Conservation (phyloP, 495 filamentous ascomycete species). For the Letharia lupina region DNA sequence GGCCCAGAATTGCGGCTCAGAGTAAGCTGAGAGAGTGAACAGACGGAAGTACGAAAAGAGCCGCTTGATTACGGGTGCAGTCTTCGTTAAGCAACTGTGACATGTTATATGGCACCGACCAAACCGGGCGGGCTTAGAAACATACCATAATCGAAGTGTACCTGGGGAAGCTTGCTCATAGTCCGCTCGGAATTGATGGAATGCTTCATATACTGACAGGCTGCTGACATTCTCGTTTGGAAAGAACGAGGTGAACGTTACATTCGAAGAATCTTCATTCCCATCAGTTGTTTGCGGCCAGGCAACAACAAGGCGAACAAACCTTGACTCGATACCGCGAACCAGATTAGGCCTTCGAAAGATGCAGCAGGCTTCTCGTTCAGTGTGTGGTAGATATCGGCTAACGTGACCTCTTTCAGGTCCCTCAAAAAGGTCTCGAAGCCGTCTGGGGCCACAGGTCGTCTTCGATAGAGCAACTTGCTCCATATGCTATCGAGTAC, state of each 20-base stretch:
- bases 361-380: not conserved
- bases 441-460: not conserved
- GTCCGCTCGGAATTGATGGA: not conserved
- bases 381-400: not conserved
- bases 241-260: not conserved
- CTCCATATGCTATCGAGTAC: not conserved
- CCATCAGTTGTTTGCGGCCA: not conserved
- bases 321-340: not conserved
- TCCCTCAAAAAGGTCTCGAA: not conserved
- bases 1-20: not conserved
- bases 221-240: not conserved
- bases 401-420: not conserved
- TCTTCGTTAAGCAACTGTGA: not conserved
- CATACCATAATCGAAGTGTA: conserved; percentile 1
- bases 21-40: not conserved
- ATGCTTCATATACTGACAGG: not conserved
- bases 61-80: not conserved
- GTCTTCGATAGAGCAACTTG: not conserved
- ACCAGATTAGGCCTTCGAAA: not conserved
- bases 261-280: not conserved
- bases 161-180: not conserved
- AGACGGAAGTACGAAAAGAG: not conserved
- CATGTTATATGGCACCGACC: not conserved
- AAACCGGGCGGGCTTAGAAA: not conserved
- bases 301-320: not conserved